These are phyloP conservation scores for Aspergillus mulundensis DNA, from an alignment of 495 filamentous ascomycete species.

Conservation along the genomic window DNA sequence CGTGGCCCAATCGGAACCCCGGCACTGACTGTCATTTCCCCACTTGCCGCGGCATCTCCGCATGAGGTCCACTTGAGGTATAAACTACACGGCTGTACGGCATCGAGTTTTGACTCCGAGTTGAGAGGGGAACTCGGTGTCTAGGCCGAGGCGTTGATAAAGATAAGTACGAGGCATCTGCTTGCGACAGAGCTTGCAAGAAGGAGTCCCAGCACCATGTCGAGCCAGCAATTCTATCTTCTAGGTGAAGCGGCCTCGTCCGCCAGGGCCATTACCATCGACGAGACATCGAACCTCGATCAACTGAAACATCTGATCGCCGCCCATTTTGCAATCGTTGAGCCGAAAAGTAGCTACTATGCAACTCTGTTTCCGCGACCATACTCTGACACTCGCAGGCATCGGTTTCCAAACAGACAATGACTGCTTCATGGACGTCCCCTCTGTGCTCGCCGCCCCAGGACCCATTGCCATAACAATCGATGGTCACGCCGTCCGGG, in stretches of 20 bases:
- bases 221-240: conserved; percentile 38
- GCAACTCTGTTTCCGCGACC: not conserved
- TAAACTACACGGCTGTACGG: not conserved
- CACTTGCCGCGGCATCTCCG: conserved; percentile 4
- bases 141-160: not conserved
- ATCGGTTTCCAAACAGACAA: conserved; percentile 37
- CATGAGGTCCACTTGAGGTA: not conserved
- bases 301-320: conserved; percentile 37
- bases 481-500: conserved; percentile 40
- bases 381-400: conserved; percentile 20
- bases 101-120: not conserved
- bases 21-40: not conserved
- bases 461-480: conserved; percentile 38
- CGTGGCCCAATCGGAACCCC: not conserved
- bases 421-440: conserved; percentile 18
- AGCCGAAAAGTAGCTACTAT: conserved; percentile 18
- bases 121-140: not conserved
- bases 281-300: conserved; percentile 27
- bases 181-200: not conserved
- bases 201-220: conserved; percentile 21
- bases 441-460: conserved; percentile 25
- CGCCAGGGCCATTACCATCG: conserved; percentile 34
- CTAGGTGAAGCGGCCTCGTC: conserved; percentile 39
- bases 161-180: not conserved
- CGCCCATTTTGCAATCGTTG: conserved; percentile 42